phyloP scores from a whole-genome alignment of 345 rosid genomes.

The Eucalyptus cloeziana region DNA sequence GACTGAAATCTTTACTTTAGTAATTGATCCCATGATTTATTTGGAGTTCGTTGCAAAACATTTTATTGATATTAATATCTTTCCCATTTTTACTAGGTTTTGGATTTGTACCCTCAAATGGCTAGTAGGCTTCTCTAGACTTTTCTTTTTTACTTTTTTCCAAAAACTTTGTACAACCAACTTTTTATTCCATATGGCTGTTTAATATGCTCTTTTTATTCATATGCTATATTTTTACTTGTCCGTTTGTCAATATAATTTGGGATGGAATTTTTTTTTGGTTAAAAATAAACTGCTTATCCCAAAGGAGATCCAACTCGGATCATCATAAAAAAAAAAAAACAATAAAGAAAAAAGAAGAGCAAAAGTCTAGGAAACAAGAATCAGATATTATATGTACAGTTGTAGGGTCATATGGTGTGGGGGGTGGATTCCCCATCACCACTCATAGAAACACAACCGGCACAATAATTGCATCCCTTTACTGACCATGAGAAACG shows the following conservation, averaged over 20 bases:
- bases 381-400: neutral
- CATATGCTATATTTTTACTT: neutral
- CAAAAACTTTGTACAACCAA: neutral
- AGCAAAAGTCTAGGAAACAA: neutral
- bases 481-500: constrained; percentile 14
- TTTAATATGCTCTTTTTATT: neutral
- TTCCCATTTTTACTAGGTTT: neutral
- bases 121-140: neutral
- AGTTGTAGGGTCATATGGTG: neutral
- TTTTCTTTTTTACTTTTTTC: neutral
- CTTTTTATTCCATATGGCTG: neutral
- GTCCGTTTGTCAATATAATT: neutral
- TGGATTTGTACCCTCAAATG: neutral
- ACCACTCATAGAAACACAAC: neutral
- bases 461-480: constrained; percentile 19
- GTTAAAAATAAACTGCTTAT: neutral
- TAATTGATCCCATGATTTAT: neutral
- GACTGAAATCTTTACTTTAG: neutral
- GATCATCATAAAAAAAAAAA: neutral
- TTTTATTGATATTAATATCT: neutral
- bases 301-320: neutral
- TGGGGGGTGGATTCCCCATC: neutral
- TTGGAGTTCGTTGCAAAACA: neutral
- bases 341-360: neutral
- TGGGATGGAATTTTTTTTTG: neutral